Percentiles rank a stretch among this genome's conserved stretches.
These are phyloP conservation scores for Rhizopogon sp. DNA, from an alignment of 768 basidiomycete genomes.

Conservation along the genomic window DNA sequence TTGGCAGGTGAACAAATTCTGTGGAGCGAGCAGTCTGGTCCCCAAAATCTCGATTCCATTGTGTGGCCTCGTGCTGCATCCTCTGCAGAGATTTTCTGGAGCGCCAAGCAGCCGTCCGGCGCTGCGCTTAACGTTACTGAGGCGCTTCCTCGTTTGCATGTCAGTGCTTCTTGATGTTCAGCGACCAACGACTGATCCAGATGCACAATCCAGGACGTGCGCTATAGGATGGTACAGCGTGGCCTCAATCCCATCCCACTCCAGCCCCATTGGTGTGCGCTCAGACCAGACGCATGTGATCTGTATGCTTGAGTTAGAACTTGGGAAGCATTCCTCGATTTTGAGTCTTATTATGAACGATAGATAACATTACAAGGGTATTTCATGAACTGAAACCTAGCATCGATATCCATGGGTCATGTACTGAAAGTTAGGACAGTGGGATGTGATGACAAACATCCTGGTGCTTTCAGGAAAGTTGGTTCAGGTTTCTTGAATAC, in stretches of 20 bases:
- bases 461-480: too few relatives aligned
- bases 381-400: too few relatives aligned
- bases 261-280: slow-evolving; percentile 52
- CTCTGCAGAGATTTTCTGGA: slow-evolving; percentile 77
- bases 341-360: too few relatives aligned
- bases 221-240: slow-evolving; percentile 55
- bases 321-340: too few relatives aligned
- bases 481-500: too few relatives aligned
- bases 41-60: slow-evolving; percentile 63
- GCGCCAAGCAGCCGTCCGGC: slow-evolving; percentile 35
- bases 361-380: too few relatives aligned
- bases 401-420: too few relatives aligned
- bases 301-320: slow-evolving; percentile 21
- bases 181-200: not conserved
- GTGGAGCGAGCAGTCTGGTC: slow-evolving; percentile 70
- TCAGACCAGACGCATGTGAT: slow-evolving; percentile 59
- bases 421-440: too few relatives aligned
- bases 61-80: slow-evolving; percentile 72
- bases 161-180: slow-evolving; percentile 14
- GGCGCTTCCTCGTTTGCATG: slow-evolving; percentile 65
- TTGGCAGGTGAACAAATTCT: slow-evolving; percentile 54
- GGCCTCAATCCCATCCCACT: slow-evolving; percentile 51
- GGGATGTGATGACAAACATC: too few relatives aligned
- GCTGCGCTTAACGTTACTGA: slow-evolving; percentile 29
- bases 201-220: slow-evolving; percentile 19